Base-by-base conservation (phyloP, 495 filamentous ascomycete genomes). In the Neurospora intermedia region DNA sequence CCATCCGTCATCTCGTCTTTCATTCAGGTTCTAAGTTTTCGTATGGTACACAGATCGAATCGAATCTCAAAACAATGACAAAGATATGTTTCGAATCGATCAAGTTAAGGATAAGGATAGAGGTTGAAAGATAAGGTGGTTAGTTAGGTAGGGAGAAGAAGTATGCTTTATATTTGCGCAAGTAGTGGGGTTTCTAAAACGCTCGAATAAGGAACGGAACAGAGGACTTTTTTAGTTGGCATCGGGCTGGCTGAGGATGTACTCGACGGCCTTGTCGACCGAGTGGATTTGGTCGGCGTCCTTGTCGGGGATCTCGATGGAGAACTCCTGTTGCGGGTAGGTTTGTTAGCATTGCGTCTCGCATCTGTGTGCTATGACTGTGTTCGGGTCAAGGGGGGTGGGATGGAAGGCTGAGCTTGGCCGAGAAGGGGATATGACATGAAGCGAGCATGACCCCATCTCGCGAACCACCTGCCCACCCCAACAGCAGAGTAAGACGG, bases 301-400 rank as follows among this genome's bases (percentile, higher is more conserved):
- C 88, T 98, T 98, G 84, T 99, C 96, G 76, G 96, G 96, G 83
- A 99, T 99, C 89, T 99, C 96, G 85, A 99, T 96, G 89, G 94
- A 98, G 85, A 99, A 99, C 83, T 99, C 96, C 95, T 98, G 80
- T 82, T 77, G 69, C 9, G n/a, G 18, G 45, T 0, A 4, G 0
- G 18, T 15, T 16, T 8, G 54, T 62, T 16, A 62, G 48, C 73
- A 85, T 77, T 69, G 74, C 46, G 41, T 38, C 6, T 59, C 59
- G 69, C 62, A 20, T 41, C 27, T 2, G 73, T 40, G 43, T 20
- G 40, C 42, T 23, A 46, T 23, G 23, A 54, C 18, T 27, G 23
- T 11, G n/a, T 48, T n/a, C 45, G 45, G n/a, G n/a, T 13, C 31
- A 23, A 59, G 16, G 1, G 48, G 48, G 0, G 35, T 38, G 35